These are phyloP conservation scores for Fusarium sp. DNA, from an alignment of 2,329 filamentous ascomycete genomes.

Conservation along the genomic window DNA sequence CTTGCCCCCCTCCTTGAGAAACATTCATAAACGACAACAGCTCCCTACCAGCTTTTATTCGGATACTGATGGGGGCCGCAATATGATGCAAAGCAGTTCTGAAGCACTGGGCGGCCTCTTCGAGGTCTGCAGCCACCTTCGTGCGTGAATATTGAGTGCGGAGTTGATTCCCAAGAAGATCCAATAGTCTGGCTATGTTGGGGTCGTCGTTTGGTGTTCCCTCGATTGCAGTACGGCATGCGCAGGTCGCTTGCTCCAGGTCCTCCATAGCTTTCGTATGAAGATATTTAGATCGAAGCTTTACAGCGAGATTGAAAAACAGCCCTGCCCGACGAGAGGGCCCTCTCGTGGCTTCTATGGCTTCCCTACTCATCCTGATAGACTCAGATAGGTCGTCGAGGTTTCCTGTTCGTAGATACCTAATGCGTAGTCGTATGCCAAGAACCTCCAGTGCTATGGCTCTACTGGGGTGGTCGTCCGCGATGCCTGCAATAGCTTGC, in stretches of 20 bases:
- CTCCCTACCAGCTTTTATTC: not conserved
- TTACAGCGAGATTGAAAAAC: fast-evolving
- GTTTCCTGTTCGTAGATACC: not conserved
- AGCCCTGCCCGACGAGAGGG: not conserved
- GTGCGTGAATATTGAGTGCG: not conserved
- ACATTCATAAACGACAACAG: not conserved
- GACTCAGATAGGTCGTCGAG: fast-evolving
- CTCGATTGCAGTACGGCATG: not conserved
- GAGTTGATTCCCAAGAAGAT: not conserved
- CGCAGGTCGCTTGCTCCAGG: fast-evolving
- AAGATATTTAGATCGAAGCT: not conserved
- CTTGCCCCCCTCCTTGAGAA: not conserved
- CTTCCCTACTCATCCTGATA: not conserved
- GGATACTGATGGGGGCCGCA: not conserved
- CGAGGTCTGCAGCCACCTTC: not conserved
- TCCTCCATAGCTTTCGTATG: not conserved
- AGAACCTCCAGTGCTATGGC: not conserved
- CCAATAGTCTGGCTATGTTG: not conserved
- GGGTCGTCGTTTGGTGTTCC: not conserved
- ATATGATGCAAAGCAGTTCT: not conserved
- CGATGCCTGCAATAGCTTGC: too few species aligned
- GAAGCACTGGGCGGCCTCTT: not conserved
- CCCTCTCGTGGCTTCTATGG: fast-evolving
- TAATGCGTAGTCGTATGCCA: not conserved
- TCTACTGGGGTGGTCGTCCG: too few species aligned